phyloP scores from a whole-genome alignment of 2,329 filamentous ascomycete species.

The Pseudopyricularia cyperi region DNA sequence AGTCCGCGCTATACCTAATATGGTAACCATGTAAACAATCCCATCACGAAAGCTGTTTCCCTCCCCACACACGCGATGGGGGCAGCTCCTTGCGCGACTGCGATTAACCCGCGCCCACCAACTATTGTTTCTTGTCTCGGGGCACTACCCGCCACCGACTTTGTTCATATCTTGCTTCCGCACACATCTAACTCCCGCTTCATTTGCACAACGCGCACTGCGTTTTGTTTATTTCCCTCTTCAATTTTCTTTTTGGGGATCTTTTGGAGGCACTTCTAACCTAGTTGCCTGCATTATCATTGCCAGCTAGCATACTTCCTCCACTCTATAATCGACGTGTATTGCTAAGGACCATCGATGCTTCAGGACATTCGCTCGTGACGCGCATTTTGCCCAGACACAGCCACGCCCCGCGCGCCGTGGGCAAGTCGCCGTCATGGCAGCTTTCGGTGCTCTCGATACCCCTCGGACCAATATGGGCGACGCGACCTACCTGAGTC shows the following conservation, averaged over 20 bases:
- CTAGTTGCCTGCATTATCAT: background rate
- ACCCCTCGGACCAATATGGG: conserved; percentile 76
- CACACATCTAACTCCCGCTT: background rate
- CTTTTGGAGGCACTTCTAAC: background rate
- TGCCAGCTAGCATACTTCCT: background rate
- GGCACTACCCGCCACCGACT: background rate
- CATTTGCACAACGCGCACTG: background rate
- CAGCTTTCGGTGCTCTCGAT: conserved; percentile 56
- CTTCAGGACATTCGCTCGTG: background rate
- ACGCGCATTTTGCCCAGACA: background rate
- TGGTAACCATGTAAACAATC: conserved; percentile 4
- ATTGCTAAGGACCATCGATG: background rate
- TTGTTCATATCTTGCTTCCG: background rate
- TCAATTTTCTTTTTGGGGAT: background rate
- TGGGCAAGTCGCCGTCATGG: conserved; percentile 34
- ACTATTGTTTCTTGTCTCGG: background rate
- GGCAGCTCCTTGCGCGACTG: background rate
- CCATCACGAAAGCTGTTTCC: background rate
- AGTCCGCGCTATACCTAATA: background rate
- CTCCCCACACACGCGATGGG: background rate
- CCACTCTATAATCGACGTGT: background rate
- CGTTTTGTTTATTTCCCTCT: background rate
- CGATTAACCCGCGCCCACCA: background rate
- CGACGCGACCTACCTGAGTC: conserved; percentile 68
- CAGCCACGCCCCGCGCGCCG: background rate